Percentiles rank a stretch among this genome's conserved stretches.
phyloP scores from a whole-genome alignment of 2,329 filamentous ascomycete species.

The Fusarium drepaniforme region DNA sequence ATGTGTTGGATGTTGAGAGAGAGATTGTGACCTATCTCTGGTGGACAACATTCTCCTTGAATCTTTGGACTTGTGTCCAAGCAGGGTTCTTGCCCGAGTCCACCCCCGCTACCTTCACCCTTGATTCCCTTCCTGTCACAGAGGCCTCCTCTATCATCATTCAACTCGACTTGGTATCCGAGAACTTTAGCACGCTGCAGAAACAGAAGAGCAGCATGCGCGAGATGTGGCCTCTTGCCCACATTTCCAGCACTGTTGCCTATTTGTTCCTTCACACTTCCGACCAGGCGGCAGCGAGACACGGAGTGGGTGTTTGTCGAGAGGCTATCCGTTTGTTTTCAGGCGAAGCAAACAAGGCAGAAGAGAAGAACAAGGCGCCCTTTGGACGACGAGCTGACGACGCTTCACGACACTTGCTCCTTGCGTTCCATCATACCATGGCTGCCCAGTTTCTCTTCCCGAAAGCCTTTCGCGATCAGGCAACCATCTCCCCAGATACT shows the following conservation, averaged over 20 bases:
- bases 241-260: constrained; percentile 48
- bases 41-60: constrained; percentile 55
- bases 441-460: constrained; percentile 51
- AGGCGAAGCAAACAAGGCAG: constrained; percentile 39
- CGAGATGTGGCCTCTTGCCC: constrained; percentile 52
- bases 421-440: constrained; percentile 50
- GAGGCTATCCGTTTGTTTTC: constrained; percentile 46
- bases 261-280: constrained; percentile 40
- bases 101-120: constrained; percentile 40
- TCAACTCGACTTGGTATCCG: constrained; percentile 50
- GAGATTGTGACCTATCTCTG: constrained; percentile 54
- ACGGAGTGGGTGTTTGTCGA: constrained; percentile 40
- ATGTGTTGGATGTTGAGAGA: constrained; percentile 54
- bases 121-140: constrained; percentile 46
- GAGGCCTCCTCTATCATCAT: constrained; percentile 48
- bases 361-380: neutral
- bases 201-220: constrained; percentile 50
- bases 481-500: constrained; percentile 36
- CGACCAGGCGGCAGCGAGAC: constrained; percentile 40
- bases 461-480: constrained; percentile 32
- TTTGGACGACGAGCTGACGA: constrained; percentile 40
- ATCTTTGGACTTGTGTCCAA: constrained; percentile 54
- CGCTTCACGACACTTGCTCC: constrained; percentile 41
- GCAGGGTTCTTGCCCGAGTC: constrained; percentile 45
- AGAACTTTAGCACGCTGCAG: constrained; percentile 52